Evolutionary conservation across 2,329 filamentous ascomycete species (phyloP).

Genomic region (Sphaerostilbella broomeana): DNA sequence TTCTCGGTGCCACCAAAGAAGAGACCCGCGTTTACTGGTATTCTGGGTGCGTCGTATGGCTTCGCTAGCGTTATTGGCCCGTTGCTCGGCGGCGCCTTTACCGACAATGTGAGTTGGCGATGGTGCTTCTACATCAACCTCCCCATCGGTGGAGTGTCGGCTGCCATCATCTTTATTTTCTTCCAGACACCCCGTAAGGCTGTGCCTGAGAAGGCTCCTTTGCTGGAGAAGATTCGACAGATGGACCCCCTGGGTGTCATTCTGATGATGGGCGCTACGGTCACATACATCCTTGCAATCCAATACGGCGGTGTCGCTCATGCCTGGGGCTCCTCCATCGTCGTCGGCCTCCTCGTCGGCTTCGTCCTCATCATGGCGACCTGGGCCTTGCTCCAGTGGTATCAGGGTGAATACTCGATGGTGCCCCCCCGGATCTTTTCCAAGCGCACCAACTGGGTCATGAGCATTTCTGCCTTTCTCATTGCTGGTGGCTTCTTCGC

Average conservation of each 20-base stretch:
- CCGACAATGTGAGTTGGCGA: conserved; percentile 31
- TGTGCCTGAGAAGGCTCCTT: conserved; percentile 29
- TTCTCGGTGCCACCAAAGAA: conserved; percentile 32
- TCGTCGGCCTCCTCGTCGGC: conserved; percentile 39
- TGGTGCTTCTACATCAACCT: conserved; percentile 37
- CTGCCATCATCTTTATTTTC: conserved; percentile 32
- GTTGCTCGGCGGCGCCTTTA: conserved; percentile 32
- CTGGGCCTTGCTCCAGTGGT: conserved; percentile 34
- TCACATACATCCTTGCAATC: conserved; percentile 40
- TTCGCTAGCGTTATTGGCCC: conserved; percentile 32
- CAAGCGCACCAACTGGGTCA: conserved; percentile 32
- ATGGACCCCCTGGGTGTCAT: conserved; percentile 41
- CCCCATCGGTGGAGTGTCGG: conserved; percentile 30
- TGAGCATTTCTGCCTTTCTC: conserved; percentile 35
- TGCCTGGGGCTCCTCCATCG: conserved; percentile 33
- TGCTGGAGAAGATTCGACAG: conserved; percentile 40
- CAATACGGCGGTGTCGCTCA: conserved; percentile 42
- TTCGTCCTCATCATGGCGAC: conserved; percentile 27
- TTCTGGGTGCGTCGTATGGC: conserved; percentile 31
- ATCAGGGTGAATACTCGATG: conserved; percentile 40
- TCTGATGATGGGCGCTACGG: conserved; percentile 38
- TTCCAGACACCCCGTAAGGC: conserved; percentile 37
- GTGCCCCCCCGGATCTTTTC: conserved; percentile 33
- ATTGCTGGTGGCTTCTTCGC: conserved; percentile 38
- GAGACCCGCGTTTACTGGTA: conserved; percentile 32